phyloP scores from a whole-genome alignment of 345 rosid species.

The Sapria himalayana region DNA sequence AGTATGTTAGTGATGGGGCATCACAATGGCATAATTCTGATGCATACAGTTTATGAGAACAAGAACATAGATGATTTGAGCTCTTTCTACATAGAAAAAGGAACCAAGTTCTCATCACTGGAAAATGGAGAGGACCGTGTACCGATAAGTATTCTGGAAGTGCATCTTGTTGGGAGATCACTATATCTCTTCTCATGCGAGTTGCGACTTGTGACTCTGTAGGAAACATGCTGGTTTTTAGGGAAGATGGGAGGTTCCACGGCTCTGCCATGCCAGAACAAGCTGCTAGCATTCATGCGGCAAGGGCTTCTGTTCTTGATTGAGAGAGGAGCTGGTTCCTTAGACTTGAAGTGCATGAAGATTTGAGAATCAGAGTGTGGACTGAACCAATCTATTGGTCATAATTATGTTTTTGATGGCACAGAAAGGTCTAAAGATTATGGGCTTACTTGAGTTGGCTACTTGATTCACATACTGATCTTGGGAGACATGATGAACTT shows the following conservation, averaged over 20 bases:
- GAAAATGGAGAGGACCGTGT: constrained; percentile 23
- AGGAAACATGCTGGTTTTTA: constrained; percentile 45
- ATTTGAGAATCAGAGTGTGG: constrained; percentile 71
- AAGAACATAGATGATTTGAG: constrained; percentile 46
- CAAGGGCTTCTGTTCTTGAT: constrained; percentile 88
- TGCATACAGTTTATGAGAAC: constrained; percentile 48
- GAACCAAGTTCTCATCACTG: constrained; percentile 20
- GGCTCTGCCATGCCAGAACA: constrained; percentile 48
- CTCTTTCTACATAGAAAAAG: constrained; percentile 29
- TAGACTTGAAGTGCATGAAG: constrained; percentile 77
- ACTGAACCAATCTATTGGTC: constrained; percentile 41
- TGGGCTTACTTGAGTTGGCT: constrained; percentile 72
- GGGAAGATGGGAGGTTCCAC: constrained; percentile 45
- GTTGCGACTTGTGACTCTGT: constrained; percentile 35
- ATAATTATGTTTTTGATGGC: constrained; percentile 48
- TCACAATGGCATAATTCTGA: constrained; percentile 36
- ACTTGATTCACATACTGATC: constrained; percentile 52
- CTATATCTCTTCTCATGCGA: constrained; percentile 58
- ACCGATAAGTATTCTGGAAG: constrained; percentile 42
- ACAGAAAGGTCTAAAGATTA: constrained; percentile 81
- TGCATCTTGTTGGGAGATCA: constrained; percentile 72
- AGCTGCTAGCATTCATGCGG: constrained; percentile 66
- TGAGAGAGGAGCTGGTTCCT: constrained; percentile 72
- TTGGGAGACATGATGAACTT: constrained; percentile 73
- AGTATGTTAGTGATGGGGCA: constrained; percentile 61